These are phyloP conservation scores for Tuber umbilicatum DNA, from an alignment of 495 filamentous ascomycete species.

Conservation along the genomic window DNA sequence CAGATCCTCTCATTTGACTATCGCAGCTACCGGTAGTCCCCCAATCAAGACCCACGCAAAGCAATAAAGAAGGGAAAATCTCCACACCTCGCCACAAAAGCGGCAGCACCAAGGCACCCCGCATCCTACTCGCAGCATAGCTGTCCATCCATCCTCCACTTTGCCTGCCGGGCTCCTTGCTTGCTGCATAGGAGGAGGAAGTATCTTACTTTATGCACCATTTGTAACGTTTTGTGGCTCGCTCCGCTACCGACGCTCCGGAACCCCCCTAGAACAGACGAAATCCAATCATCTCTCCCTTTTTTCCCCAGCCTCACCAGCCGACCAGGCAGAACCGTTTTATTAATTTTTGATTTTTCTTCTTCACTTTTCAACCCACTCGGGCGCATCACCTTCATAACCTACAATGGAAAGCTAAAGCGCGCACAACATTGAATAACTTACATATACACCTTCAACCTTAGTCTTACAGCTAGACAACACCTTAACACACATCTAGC, in stretches of 20 bases:
- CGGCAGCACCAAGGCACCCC: background rate
- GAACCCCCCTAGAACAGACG: slow-evolving; percentile 1
- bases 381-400: background rate
- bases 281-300: background rate
- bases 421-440: background rate
- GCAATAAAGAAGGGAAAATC: background rate
- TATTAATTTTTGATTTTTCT: background rate
- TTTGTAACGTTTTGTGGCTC: slow-evolving; percentile 4
- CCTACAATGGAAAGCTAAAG: background rate
- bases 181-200: background rate
- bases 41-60: background rate
- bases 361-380: background rate
- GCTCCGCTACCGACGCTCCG: background rate
- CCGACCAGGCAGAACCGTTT: background rate
- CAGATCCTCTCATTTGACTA: background rate
- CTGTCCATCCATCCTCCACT: background rate
- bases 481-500: background rate
- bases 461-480: background rate
- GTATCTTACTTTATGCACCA: background rate
- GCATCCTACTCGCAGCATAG: background rate
- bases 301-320: background rate
- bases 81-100: background rate
- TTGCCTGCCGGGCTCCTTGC: background rate
- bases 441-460: background rate
- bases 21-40: background rate